Percentiles rank a stretch among this genome's conserved stretches.
These are phyloP conservation scores for Nicotiana obtusifolia DNA, from an alignment of 257 asterid species.

Conservation along the genomic window DNA sequence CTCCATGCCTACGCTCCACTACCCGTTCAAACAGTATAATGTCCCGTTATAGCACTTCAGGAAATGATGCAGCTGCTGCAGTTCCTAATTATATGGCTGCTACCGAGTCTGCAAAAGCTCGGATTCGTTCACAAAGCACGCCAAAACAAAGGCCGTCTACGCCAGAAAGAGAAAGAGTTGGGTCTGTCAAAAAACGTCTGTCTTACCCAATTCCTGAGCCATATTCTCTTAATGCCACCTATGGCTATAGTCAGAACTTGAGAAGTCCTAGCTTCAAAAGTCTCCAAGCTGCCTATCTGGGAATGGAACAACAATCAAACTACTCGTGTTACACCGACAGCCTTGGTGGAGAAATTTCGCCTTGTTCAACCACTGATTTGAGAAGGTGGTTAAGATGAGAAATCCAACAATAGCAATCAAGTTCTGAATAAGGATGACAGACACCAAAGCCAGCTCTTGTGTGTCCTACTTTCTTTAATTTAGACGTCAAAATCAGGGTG, in stretches of 20 bases:
- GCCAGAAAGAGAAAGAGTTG: slow-evolving; percentile 68
- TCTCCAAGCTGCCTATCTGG: slow-evolving; percentile 70
- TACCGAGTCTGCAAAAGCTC: slow-evolving; percentile 81
- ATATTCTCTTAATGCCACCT: slow-evolving; percentile 31
- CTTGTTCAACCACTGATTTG: slow-evolving; percentile 80
- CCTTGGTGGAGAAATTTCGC: slow-evolving; percentile 81
- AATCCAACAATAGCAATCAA: not conserved
- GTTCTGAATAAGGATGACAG: not conserved
- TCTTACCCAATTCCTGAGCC: slow-evolving; percentile 72
- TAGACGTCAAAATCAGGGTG: not conserved
- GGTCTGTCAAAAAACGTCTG: slow-evolving; percentile 55
- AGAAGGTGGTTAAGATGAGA: slow-evolving; percentile 72
- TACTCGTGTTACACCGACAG: slow-evolving; percentile 66
- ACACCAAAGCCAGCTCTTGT: not conserved
- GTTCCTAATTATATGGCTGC: slow-evolving; percentile 89
- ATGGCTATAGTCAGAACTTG: slow-evolving; percentile 40
- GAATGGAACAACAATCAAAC: slow-evolving; percentile 72
- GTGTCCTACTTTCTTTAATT: slow-evolving; percentile 5
- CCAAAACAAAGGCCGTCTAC: slow-evolving; percentile 80
- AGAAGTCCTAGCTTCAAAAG: slow-evolving; percentile 94
- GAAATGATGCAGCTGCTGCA: slow-evolving; percentile 19
- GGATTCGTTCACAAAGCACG: slow-evolving; percentile 77
- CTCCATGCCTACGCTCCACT: slow-evolving; percentile 57
- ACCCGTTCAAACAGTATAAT: slow-evolving; percentile 30
- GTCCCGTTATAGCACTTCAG: slow-evolving; percentile 34